Evolutionary conservation across 2,329 filamentous ascomycete genomes (phyloP).

Genomic region (Coniella vitis): DNA sequence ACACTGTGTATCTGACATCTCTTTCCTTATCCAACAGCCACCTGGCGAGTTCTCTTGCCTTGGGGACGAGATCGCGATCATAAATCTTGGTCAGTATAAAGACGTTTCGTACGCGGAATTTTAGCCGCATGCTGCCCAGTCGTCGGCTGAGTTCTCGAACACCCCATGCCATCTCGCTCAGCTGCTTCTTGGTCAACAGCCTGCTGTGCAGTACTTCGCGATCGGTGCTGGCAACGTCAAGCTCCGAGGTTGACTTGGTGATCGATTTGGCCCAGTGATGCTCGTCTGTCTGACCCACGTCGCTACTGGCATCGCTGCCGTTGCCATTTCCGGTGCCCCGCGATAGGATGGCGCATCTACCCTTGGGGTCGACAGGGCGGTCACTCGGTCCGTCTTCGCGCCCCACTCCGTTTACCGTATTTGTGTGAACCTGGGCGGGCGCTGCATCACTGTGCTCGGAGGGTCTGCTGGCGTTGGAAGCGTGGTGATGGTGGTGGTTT

Average conservation of each 20-base stretch:
- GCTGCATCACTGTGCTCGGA: conserved; percentile 3
- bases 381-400: conserved; percentile 17
- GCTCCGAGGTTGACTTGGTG: conserved; percentile 32
- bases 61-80: conserved; percentile 69
- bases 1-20: conserved; percentile 66
- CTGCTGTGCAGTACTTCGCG: conserved; percentile 46
- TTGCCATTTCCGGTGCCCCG: conserved; percentile 19
- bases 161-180: conserved; percentile 95
- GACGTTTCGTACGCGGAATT: conserved; percentile 72
- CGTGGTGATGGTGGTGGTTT: conserved; percentile 15
- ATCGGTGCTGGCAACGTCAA: conserved; percentile 18
- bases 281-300: conserved; percentile 50
- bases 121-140: conserved; percentile 74
- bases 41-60: conserved; percentile 67
- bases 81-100: conserved; percentile 91
- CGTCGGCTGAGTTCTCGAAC: conserved; percentile 85
- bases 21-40: conserved; percentile 75
- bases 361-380: conserved; percentile 29
- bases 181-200: conserved; percentile 88
- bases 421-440: not conserved
- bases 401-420: conserved; percentile 22
- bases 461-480: not conserved
- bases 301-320: conserved; percentile 30
- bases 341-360: conserved; percentile 27
- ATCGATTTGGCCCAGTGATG: conserved; percentile 46